These are phyloP conservation scores for Rhodotorula diobovata DNA, from an alignment of 768 basidiomycete species.

Conservation along the genomic window DNA sequence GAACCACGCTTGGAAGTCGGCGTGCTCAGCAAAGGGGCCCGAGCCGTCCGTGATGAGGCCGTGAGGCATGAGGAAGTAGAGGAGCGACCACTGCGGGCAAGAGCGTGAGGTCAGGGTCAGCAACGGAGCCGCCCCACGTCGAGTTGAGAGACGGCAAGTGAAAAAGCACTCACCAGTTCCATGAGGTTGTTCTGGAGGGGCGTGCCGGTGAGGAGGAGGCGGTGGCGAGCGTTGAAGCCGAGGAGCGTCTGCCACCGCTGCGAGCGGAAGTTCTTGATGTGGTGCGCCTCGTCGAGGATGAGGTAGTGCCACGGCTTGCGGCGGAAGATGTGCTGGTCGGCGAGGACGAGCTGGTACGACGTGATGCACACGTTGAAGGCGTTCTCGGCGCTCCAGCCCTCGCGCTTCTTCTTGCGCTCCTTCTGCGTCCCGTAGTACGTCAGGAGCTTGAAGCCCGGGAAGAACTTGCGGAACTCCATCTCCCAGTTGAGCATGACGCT, in stretches of 20 bases:
- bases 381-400: conserved; percentile 42
- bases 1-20: conserved; percentile 95
- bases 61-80: conserved; percentile 93
- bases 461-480: conserved; percentile 52
- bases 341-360: conserved; percentile 55
- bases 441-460: conserved; percentile 61
- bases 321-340: conserved; percentile 44
- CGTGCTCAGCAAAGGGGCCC: conserved; percentile 69
- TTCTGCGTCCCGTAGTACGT: conserved; percentile 86
- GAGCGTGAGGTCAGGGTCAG: not conserved
- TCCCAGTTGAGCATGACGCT: conserved; percentile 57
- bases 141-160: not conserved
- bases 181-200: conserved; percentile 93
- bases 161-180: conserved; percentile 46
- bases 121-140: not conserved
- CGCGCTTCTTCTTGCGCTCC: conserved; percentile 63
- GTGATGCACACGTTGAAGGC: conserved; percentile 60
- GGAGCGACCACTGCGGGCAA: conserved; percentile 63
- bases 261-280: conserved; percentile 84
- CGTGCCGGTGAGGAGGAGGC: conserved; percentile 92
- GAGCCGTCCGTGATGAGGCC: conserved; percentile 43
- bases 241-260: conserved; percentile 42
- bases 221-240: conserved; percentile 70
- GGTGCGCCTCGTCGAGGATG: conserved; percentile 91
- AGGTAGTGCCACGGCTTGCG: conserved; percentile 69